A percentile compares a stretch with the other conserved stretches of the same genome.
phyloP scores from a whole-genome alignment of 768 basidiomycete genomes.

The Pleurotus ostreatus region DNA sequence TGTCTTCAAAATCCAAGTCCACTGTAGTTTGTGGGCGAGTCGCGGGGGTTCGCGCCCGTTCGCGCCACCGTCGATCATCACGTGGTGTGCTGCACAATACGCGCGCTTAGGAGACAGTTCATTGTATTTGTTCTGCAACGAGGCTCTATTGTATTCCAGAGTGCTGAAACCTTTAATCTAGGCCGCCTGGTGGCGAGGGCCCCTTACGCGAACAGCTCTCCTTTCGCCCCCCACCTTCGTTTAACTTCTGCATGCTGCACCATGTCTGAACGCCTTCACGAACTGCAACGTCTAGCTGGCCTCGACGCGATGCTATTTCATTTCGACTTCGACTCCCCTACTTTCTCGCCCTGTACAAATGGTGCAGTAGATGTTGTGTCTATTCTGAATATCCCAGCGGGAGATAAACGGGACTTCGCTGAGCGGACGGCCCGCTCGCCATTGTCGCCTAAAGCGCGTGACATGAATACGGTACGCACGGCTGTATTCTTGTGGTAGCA shows the following conservation, averaged over 20 bases:
- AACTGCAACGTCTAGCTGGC: slow-evolving; percentile 37
- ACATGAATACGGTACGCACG: slow-evolving; percentile 23
- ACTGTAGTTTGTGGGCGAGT: no score
- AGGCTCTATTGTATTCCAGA: slow-evolving; percentile 6
- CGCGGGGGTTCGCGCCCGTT: no score
- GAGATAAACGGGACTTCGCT: background rate
- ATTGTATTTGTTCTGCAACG: slow-evolving; percentile 1
- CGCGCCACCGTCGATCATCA: background rate
- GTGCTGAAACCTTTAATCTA: background rate
- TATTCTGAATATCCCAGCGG: slow-evolving; percentile 12
- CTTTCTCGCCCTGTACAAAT: slow-evolving; percentile 22
- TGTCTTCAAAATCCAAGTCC: no score
- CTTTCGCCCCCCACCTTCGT: slow-evolving; percentile 11
- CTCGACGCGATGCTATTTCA: slow-evolving; percentile 35
- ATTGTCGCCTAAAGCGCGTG: slow-evolving; percentile 26
- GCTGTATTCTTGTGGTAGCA: background rate
- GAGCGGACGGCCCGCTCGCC: slow-evolving; percentile 20
- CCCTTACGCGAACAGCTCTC: slow-evolving; percentile 3
- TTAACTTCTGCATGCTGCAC: slow-evolving; percentile 1
- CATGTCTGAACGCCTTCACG: slow-evolving; percentile 28
- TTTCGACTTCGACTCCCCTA: slow-evolving; percentile 19
- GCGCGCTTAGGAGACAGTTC: background rate
- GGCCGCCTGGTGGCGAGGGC: background rate
- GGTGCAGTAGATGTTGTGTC: slow-evolving; percentile 12
- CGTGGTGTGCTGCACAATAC: background rate